Conservation (phyloP, 345 rosid species). For the Isatis tinctoria region DNA sequence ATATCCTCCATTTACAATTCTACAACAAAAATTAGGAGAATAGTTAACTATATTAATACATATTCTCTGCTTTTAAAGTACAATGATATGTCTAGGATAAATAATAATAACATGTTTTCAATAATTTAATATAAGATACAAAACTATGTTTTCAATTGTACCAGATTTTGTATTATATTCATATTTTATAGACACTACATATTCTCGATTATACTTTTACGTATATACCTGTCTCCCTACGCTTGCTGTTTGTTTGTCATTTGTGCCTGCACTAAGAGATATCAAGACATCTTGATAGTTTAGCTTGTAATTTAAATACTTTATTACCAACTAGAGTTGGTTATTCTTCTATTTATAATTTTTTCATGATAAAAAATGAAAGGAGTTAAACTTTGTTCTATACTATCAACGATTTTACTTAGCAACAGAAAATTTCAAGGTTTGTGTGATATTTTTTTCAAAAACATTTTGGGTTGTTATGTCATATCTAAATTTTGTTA, state of each 20-base stretch:
- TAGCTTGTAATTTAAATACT: background rate
- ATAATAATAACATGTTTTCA: background rate
- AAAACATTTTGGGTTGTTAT: background rate
- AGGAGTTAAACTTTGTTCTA: too few relatives aligned
- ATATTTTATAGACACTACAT: background rate
- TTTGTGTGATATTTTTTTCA: too few relatives aligned
- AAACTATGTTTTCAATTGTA: background rate
- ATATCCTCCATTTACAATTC: too few relatives aligned
- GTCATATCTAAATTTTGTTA: too few relatives aligned
- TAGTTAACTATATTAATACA: too few relatives aligned
- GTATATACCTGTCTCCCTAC: too few relatives aligned
- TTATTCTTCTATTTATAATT: too few relatives aligned
- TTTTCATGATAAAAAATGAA: too few relatives aligned
- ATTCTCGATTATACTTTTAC: background rate
- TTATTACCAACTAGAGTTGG: background rate
- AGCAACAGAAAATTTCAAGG: too few relatives aligned
- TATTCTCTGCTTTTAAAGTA: too few relatives aligned
- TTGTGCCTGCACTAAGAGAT: background rate
- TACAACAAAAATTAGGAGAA: too few relatives aligned
- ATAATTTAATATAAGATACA: background rate
- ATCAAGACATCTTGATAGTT: background rate
- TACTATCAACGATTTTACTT: too few relatives aligned
- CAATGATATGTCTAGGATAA: background rate
- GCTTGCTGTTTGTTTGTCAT: conserved; percentile 16
- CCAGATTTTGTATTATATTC: background rate